These are phyloP conservation scores for Basidiobolus heterosporus DNA, from an alignment of 371 early-diverging fungal genomes.

Conservation along the genomic window DNA sequence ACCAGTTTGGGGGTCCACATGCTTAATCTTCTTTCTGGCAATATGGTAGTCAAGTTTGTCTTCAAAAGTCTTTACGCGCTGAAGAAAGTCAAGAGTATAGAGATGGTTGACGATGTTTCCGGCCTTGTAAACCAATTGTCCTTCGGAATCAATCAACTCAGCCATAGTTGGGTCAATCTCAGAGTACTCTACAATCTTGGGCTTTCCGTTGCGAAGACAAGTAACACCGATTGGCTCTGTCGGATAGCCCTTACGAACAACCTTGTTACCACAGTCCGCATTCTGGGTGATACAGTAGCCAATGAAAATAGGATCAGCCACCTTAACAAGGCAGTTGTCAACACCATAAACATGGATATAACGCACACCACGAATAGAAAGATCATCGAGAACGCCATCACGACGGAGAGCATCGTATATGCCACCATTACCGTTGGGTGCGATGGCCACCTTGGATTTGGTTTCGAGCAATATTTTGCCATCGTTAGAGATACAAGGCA, in stretches of 20 bases:
- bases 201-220: slow-evolving; percentile 63
- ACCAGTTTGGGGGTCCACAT: slow-evolving; percentile 63
- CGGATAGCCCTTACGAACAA: slow-evolving; percentile 68
- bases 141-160: slow-evolving; percentile 39
- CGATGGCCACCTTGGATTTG: slow-evolving; percentile 38
- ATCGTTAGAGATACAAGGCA: slow-evolving; percentile 47
- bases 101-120: slow-evolving; percentile 97
- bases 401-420: slow-evolving; percentile 68
- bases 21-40: slow-evolving; percentile 93
- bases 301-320: slow-evolving; percentile 85
- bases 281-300: slow-evolving; percentile 66
- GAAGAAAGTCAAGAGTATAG: slow-evolving; percentile 81
- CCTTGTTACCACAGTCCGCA: slow-evolving; percentile 88
- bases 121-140: slow-evolving; percentile 64
- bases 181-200: slow-evolving; percentile 87
- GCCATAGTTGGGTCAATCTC: slow-evolving; percentile 71
- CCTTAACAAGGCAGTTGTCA: slow-evolving; percentile 85
- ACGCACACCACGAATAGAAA: slow-evolving; percentile 56
- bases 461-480: slow-evolving; percentile 50
- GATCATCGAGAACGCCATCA: slow-evolving; percentile 57
- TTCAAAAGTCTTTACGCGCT: slow-evolving; percentile 66
- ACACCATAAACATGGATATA: slow-evolving; percentile 87
- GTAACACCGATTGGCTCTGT: slow-evolving; percentile 90
- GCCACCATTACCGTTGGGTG: slow-evolving; percentile 84
- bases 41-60: slow-evolving; percentile 79